A percentile compares a stretch with the other conserved stretches of the same genome.
These are phyloP conservation scores for Solanum neorickii DNA, from an alignment of 257 asterid species.

Conservation along the genomic window DNA sequence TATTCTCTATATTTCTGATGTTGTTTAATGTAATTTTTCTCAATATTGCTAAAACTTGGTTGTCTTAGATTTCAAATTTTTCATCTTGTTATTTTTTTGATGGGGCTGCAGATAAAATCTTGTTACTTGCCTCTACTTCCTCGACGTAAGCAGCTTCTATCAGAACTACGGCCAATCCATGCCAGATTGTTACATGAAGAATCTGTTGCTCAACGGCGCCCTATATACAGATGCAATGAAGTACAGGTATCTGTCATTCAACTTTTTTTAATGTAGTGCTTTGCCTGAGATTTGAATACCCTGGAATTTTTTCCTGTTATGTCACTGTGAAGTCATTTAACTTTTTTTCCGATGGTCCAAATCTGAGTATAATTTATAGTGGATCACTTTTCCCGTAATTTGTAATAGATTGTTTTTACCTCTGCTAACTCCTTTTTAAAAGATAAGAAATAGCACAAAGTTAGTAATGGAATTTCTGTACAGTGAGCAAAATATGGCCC, in stretches of 20 bases:
- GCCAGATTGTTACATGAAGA: constrained; percentile 40
- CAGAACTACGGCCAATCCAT: constrained; percentile 60
- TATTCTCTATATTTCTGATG: background rate
- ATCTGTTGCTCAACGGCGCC: constrained; percentile 45
- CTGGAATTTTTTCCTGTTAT: background rate
- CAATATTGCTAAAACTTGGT: background rate
- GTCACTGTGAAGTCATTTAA: background rate
- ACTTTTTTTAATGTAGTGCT: background rate
- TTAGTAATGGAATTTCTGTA: background rate
- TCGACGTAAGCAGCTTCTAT: constrained; percentile 41
- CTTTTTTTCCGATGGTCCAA: background rate
- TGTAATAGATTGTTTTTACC: background rate
- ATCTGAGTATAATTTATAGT: background rate
- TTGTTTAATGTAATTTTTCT: background rate
- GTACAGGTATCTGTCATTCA: constrained; percentile 40
- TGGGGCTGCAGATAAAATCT: constrained; percentile 41
- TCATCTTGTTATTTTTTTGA: background rate
- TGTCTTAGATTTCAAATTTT: background rate
- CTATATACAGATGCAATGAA: constrained; percentile 70
- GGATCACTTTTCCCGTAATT: background rate
- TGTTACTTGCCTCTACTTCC: constrained; percentile 75
- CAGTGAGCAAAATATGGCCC: background rate
- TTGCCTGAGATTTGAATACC: background rate
- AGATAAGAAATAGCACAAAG: background rate
- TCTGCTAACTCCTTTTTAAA: background rate